These are phyloP conservation scores for Metschnikowia kunwiensis DNA, from an alignment of 805 yeast genomes.

Conservation along the genomic window DNA sequence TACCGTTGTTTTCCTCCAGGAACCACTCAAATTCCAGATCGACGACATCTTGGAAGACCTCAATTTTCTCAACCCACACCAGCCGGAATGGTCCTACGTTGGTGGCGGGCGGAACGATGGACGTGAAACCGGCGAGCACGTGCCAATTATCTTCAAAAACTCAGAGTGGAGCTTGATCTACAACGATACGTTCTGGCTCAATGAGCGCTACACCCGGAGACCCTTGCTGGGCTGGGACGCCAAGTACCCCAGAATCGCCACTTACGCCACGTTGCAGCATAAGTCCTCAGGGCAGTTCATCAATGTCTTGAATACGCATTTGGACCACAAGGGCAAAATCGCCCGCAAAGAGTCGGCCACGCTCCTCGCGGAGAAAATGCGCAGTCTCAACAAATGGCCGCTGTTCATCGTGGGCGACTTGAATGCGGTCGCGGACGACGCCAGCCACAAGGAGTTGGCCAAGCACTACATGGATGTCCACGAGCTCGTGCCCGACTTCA, in stretches of 20 bases:
- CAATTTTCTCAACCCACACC: slow-evolving; percentile 9
- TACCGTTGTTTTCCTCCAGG: slow-evolving; percentile 20
- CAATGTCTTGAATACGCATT: slow-evolving; percentile 22
- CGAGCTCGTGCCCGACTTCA: slow-evolving; percentile 21
- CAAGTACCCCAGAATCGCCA: slow-evolving; percentile 18
- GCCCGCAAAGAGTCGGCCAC: slow-evolving; percentile 15
- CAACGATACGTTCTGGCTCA: slow-evolving; percentile 21
- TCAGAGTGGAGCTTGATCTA: slow-evolving; percentile 18
- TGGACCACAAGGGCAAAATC: slow-evolving; percentile 18
- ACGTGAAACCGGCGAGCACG: slow-evolving; percentile 17
- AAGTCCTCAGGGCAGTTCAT: slow-evolving; percentile 11
- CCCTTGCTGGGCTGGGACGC: slow-evolving; percentile 22
- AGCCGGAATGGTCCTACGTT: slow-evolving; percentile 16
- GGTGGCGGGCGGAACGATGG: slow-evolving; percentile 22
- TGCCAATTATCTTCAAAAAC: slow-evolving; percentile 17
- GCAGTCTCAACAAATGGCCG: slow-evolving; percentile 26
- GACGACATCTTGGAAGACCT: slow-evolving; percentile 17
- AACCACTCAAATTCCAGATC: slow-evolving; percentile 18
- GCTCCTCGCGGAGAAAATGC: slow-evolving; percentile 11
- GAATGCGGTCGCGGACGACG: slow-evolving; percentile 25
- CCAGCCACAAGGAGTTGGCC: slow-evolving; percentile 17
- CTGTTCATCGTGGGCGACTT: slow-evolving; percentile 32
- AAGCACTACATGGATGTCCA: slow-evolving; percentile 20
- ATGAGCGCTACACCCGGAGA: slow-evolving; percentile 9
- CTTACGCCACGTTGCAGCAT: slow-evolving; percentile 19